phyloP scores from a whole-genome alignment of 2,329 filamentous ascomycete genomes.

The Phyllosticta citribraziliensis region DNA sequence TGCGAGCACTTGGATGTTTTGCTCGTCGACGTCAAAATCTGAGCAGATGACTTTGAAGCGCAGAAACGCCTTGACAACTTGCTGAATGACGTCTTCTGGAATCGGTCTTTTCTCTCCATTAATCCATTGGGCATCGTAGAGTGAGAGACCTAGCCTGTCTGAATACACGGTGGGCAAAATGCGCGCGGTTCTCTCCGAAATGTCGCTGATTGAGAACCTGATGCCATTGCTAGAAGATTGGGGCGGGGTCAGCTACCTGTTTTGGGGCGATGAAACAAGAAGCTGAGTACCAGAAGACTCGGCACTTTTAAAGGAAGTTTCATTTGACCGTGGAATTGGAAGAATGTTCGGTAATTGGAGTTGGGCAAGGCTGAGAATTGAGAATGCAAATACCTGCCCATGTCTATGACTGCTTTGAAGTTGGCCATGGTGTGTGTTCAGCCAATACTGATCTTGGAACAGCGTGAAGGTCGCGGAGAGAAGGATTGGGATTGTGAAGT shows the following conservation, averaged over 20 bases:
- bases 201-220: conserved; percentile 78
- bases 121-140: conserved; percentile 67
- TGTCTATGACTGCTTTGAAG: conserved; percentile 13
- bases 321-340: background rate
- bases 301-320: background rate
- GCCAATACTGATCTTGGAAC: background rate
- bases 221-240: conserved; percentile 68
- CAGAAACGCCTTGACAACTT: conserved; percentile 57
- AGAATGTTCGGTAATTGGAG: background rate
- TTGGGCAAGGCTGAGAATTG: background rate
- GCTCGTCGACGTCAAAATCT: conserved; percentile 55
- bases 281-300: background rate
- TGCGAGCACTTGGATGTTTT: conserved; percentile 65
- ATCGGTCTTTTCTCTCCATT: conserved; percentile 40
- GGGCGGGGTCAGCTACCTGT: background rate
- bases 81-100: conserved; percentile 47
- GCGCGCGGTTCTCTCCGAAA: conserved; percentile 61
- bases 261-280: background rate
- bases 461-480: background rate
- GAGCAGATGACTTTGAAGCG: conserved; percentile 64
- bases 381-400: conserved; percentile 12
- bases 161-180: conserved; percentile 69
- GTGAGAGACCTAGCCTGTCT: conserved; percentile 68
- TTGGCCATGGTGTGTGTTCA: background rate
- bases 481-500: background rate